Conservation (phyloP, 2,329 filamentous ascomycete genomes). For the Trichoderma hamatum region DNA sequence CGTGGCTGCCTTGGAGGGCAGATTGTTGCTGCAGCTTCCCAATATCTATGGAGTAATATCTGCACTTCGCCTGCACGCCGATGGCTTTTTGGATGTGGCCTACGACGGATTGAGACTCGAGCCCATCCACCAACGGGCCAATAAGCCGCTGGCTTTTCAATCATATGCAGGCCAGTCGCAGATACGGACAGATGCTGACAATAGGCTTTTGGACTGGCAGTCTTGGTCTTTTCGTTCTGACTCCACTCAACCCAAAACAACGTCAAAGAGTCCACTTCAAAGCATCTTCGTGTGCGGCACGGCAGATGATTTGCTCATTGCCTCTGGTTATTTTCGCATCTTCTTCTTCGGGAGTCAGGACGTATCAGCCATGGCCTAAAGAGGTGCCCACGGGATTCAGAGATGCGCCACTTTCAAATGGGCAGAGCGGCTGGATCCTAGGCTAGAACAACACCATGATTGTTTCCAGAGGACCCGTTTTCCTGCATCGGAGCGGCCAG, state of each 20-base stretch:
- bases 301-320: neutral
- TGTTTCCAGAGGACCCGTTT: neutral
- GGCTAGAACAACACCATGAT: neutral
- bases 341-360: neutral
- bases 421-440: constrained; percentile 7
- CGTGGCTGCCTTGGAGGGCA: constrained; percentile 14
- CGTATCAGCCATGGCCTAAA: neutral
- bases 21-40: constrained; percentile 7
- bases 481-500: constrained; percentile 8
- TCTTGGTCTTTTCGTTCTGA: constrained; percentile 3
- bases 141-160: constrained; percentile 7
- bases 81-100: neutral
- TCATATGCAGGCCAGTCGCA: constrained; percentile 2
- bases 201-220: neutral
- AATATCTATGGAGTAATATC: neutral
- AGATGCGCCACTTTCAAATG: constrained; percentile 3
- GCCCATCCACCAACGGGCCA: neutral
- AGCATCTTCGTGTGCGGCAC: neutral
- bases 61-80: neutral
- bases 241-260: constrained; percentile 2
- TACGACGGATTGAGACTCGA: neutral
- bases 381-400: neutral
- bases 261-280: neutral
- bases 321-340: neutral
- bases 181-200: neutral